Conservation (phyloP, 2,329 filamentous ascomycete genomes). For the Sarocladium kiliense region DNA sequence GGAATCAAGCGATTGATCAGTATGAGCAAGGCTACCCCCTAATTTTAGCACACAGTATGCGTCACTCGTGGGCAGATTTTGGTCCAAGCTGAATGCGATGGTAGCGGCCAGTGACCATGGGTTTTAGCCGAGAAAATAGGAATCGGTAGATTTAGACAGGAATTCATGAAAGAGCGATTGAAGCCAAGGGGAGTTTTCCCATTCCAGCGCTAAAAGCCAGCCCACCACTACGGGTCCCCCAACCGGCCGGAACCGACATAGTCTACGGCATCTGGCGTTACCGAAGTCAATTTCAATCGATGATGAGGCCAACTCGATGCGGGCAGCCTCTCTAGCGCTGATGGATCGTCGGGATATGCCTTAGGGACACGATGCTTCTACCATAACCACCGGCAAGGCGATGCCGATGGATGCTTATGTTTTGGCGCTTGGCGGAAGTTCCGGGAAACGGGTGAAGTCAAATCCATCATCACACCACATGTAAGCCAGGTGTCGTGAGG, state of each 20-base stretch:
- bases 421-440: background rate
- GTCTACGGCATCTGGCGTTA: background rate
- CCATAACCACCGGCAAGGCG: background rate
- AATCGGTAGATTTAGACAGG: slow-evolving; percentile 18
- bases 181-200: background rate
- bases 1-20: slow-evolving; percentile 72
- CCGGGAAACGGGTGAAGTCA: background rate
- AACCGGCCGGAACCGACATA: background rate
- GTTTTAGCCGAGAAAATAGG: background rate
- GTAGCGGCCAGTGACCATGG: background rate
- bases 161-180: slow-evolving; percentile 16
- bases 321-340: background rate
- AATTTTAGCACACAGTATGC: slow-evolving; percentile 9
- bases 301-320: slow-evolving; percentile 3
- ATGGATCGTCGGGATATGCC: background rate
- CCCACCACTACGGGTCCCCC: background rate
- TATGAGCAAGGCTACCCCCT: slow-evolving; percentile 74
- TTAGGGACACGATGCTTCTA: background rate
- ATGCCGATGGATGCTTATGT: background rate
- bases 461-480: background rate
- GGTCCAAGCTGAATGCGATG: background rate
- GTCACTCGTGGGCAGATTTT: background rate
- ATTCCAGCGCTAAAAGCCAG: background rate
- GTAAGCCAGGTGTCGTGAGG: no score
- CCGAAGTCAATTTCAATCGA: background rate